phyloP scores from a whole-genome alignment of 495 filamentous ascomycete genomes.

The Neurospora terricola region DNA sequence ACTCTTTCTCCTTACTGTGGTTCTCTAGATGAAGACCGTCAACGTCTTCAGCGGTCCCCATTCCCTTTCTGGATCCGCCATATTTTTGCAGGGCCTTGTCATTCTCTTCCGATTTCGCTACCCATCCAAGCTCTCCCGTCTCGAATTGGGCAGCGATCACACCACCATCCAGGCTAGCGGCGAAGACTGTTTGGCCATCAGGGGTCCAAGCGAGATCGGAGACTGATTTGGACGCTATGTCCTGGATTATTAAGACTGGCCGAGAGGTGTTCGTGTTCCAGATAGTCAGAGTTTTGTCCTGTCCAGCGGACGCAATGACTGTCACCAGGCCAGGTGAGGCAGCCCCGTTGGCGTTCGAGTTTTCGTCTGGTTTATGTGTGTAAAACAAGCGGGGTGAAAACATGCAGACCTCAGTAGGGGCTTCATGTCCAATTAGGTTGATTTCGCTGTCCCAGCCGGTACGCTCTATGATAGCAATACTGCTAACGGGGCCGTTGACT shows the following conservation, averaged over 20 bases:
- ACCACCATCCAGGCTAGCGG: slow-evolving; percentile 77
- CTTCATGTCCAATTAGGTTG: slow-evolving; percentile 94
- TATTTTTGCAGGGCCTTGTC: slow-evolving; percentile 88
- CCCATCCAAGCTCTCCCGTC: slow-evolving; percentile 40
- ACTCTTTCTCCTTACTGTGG: slow-evolving; percentile 79
- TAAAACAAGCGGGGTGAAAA: slow-evolving; percentile 86
- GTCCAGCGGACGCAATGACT: slow-evolving; percentile 91
- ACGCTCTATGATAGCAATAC: slow-evolving; percentile 89
- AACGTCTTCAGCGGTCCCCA: slow-evolving; percentile 82
- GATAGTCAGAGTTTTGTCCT: slow-evolving; percentile 88
- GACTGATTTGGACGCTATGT: slow-evolving; percentile 79
- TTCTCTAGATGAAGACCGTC: slow-evolving; percentile 82
- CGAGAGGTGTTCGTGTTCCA: slow-evolving; percentile 95
- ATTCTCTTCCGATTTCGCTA: slow-evolving; percentile 67
- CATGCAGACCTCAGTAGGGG: slow-evolving; percentile 90
- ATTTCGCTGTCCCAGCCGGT: slow-evolving; percentile 93
- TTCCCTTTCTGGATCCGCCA: slow-evolving; percentile 72
- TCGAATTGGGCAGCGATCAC: slow-evolving; percentile 58
- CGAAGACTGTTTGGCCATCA: slow-evolving; percentile 77
- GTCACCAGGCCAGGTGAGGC: slow-evolving; percentile 53
- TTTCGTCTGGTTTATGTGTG: slow-evolving; percentile 51
- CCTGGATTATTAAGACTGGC: slow-evolving; percentile 79
- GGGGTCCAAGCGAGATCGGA: slow-evolving; percentile 93
- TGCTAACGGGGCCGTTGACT: slow-evolving; percentile 92
- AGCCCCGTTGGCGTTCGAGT: slow-evolving; percentile 20